phyloP scores from a whole-genome alignment of 495 filamentous ascomycete genomes.

The Stereocaulon alpinum region DNA sequence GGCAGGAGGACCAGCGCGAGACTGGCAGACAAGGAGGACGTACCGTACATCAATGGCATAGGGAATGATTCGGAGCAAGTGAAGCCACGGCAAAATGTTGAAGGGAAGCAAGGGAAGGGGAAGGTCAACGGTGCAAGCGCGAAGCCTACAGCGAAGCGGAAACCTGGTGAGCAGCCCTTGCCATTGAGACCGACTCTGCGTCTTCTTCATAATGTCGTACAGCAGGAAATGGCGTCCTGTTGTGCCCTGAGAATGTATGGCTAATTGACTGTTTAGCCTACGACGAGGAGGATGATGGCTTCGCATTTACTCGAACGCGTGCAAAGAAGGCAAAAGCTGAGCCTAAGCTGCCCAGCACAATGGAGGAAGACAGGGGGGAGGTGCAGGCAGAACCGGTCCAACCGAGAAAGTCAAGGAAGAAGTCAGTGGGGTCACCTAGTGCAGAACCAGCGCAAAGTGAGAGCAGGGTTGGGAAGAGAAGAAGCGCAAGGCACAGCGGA shows the following conservation, averaged over 20 bases:
- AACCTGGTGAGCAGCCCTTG: conserved; percentile 33
- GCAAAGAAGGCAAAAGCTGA: conserved; percentile 34
- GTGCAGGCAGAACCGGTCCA: conserved; percentile 32
- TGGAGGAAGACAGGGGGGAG: conserved; percentile 26
- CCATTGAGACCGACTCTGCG: background rate
- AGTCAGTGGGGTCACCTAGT: conserved; percentile 10
- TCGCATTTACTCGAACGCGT: conserved; percentile 41
- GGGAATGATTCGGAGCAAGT: conserved; percentile 16
- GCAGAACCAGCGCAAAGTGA: conserved; percentile 13
- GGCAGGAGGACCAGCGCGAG: conserved; percentile 31
- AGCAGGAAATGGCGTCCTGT: background rate
- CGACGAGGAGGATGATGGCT: conserved; percentile 47
- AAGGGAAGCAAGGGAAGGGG: conserved; percentile 25
- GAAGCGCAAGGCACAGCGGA: conserved; percentile 24
- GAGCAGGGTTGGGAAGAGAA: conserved; percentile 9
- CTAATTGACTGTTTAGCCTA: conserved; percentile 30
- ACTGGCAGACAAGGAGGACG: conserved; percentile 33
- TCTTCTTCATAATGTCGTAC: background rate
- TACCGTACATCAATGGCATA: conserved; percentile 14
- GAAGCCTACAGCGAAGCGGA: conserved; percentile 31
- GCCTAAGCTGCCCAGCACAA: conserved; percentile 14
- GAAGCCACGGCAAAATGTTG: conserved; percentile 13
- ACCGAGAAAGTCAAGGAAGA: conserved; percentile 24
- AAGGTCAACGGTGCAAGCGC: conserved; percentile 15
- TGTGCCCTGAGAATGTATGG: background rate